A percentile compares a stretch with the other conserved stretches of the same genome.
Conservation (phyloP, 2,329 filamentous ascomycete species). For the Colletotrichum liriopes region DNA sequence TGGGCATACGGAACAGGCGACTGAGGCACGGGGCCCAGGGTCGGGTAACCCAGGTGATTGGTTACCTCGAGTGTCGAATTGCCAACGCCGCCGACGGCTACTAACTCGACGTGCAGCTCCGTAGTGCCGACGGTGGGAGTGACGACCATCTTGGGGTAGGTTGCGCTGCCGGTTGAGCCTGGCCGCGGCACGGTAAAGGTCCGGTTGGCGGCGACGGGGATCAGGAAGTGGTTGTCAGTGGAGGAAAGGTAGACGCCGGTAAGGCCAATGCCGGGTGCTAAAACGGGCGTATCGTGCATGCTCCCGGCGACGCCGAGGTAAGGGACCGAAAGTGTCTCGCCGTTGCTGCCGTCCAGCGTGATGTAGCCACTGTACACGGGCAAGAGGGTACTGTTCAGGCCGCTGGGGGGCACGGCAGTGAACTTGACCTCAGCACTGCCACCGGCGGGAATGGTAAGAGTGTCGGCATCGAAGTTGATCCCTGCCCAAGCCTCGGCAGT, state of each 20-base stretch:
- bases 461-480: constrained; percentile 42
- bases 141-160: constrained; percentile 29
- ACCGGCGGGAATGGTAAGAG: constrained; percentile 50
- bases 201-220: constrained; percentile 43
- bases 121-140: constrained; percentile 41
- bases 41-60: constrained; percentile 44
- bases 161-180: constrained; percentile 6
- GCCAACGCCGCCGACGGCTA: constrained; percentile 36
- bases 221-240: constrained; percentile 36
- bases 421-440: constrained; percentile 48
- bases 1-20: constrained; percentile 43
- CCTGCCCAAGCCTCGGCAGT: constrained; percentile 42
- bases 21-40: constrained; percentile 43
- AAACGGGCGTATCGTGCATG: constrained; percentile 45
- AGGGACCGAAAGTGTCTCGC: constrained; percentile 55
- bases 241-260: constrained; percentile 42
- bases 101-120: constrained; percentile 46
- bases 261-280: constrained; percentile 28
- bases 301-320: constrained; percentile 56
- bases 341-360: constrained; percentile 56
- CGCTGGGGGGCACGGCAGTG: constrained; percentile 48
- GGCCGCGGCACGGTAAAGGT: constrained; percentile 48
- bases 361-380: constrained; percentile 63
- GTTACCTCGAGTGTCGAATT: constrained; percentile 39
- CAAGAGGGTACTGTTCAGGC: constrained; percentile 50